Base-by-base conservation (phyloP, 345 rosid species). In the Lumnitzera littorea region DNA sequence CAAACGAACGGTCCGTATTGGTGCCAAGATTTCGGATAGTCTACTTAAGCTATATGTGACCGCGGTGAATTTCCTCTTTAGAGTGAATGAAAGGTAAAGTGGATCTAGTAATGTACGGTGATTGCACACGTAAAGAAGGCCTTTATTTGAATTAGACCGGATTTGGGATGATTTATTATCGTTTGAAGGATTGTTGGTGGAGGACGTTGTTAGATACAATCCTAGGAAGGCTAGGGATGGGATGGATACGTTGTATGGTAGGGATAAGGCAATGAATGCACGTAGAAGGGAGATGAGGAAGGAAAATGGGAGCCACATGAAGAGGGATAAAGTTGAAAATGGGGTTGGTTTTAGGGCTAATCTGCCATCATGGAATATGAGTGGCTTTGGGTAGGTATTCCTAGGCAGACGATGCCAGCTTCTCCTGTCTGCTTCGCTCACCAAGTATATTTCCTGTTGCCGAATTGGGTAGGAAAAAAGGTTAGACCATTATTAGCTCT, bases 341-440 rank as follows among this genome's bases (percentile, higher is more conserved):
- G 76, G 80, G 25, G 80, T 74, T 48, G 96, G 98, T 51, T 54
- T 78, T n/a, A 81, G 67, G 31, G 90, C 91, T 23, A 91, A 69
- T 58, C 96, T 73, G n/a, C 95, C 91, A 51, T 91, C 98, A 36
- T 86, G 98, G 66, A 88, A 91, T 17, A 88, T 74, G 23, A 88
- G 67, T 63, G 91, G 85, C 57, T 77, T 82, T 15, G 85, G 80
- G 73, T 84, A 81, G 41, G 61, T 73, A 12, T 68, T 65, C 53
- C 70, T 68, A 15, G 83, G 77, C 46, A 88, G 82, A 23, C 57
- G 63, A 59, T 67, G 76, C 91, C 88, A 81, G 62, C 51, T 76
- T 61, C 70, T 69, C 61, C 86, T 86, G 70, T 91, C 96, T 2
- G 74, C 67, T 67, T 65, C 71, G 56, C 69, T 76, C 57, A 86